Percentiles rank a stretch among this genome's conserved stretches.
Evolutionary conservation across 805 yeast species (phyloP).

Genomic region (Candida tallmaniae): DNA sequence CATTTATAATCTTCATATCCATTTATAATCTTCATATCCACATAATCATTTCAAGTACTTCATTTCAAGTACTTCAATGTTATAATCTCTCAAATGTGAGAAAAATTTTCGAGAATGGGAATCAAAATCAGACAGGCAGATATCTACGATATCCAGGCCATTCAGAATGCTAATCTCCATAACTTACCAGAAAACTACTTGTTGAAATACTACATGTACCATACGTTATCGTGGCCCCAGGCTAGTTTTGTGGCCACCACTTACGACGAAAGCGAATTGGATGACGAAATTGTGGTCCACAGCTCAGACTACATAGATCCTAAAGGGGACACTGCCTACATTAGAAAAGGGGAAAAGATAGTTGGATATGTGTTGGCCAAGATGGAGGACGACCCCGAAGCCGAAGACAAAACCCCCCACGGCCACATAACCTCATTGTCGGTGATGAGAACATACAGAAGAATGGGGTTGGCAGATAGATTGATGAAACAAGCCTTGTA

Average conservation of each 20-base stretch:
- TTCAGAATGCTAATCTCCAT: constrained; percentile 91
- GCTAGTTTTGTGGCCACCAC: constrained; percentile 94
- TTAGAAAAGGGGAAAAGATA: constrained; percentile 65
- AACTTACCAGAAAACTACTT: constrained; percentile 94
- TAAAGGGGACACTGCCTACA: constrained; percentile 63
- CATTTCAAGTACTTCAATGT: no score
- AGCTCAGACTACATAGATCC: constrained; percentile 24
- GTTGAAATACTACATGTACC: constrained; percentile 90
- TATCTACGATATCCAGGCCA: constrained; percentile 81
- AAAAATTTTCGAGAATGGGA: no score
- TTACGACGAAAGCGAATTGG: constrained; percentile 41
- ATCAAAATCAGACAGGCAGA: constrained; percentile 87
- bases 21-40: neutral
- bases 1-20: neutral
- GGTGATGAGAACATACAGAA: constrained; percentile 92
- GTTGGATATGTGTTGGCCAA: constrained; percentile 97
- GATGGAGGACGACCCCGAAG: constrained; percentile 91
- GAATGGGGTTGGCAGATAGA: constrained; percentile 92
- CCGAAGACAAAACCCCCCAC: constrained; percentile 68
- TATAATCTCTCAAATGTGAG: no score
- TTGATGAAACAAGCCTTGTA: constrained; percentile 81
- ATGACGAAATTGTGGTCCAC: constrained; percentile 20
- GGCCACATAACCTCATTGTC: constrained; percentile 94
- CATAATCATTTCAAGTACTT: no score
- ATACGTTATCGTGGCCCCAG: constrained; percentile 94